Percentiles rank a stretch among this genome's conserved stretches.
phyloP scores from a whole-genome alignment of 768 basidiomycete genomes.

The Piloderma croceum region DNA sequence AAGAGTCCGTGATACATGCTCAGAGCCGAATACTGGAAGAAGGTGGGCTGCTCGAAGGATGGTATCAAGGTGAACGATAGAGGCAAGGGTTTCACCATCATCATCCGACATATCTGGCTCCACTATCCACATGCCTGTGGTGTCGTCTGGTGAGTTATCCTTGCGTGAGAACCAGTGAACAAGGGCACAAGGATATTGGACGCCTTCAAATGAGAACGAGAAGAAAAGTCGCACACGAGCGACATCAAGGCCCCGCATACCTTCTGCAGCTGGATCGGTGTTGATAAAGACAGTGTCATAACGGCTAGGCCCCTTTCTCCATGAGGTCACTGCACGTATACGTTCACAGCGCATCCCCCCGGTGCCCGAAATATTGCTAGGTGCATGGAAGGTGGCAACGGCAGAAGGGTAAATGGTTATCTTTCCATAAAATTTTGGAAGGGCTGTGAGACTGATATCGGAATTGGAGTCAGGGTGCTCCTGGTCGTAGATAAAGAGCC shows the following conservation, averaged over 20 bases:
- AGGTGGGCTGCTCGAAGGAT: no score
- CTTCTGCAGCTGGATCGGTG: conserved; percentile 9
- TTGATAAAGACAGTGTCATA: conserved; percentile 27
- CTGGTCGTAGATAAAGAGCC: conserved; percentile 12
- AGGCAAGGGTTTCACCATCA: conserved; percentile 1
- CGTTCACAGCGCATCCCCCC: conserved; percentile 24
- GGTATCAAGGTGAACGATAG: conserved; percentile 18
- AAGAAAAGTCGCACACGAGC: no score
- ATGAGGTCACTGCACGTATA: conserved; percentile 24
- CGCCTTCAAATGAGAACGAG: conserved; percentile 22
- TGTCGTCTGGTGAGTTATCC: conserved; percentile 11
- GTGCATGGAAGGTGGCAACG: conserved; percentile 26
- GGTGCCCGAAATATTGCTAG: conserved; percentile 30
- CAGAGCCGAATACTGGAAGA: no score
- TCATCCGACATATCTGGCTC: conserved; percentile 22
- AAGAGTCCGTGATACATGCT: no score
- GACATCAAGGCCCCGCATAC: conserved; percentile 23
- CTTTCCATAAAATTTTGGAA: conserved; percentile 10
- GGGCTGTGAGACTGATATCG: conserved; percentile 13
- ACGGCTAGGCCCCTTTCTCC: conserved; percentile 21
- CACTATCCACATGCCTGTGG: conserved; percentile 27
- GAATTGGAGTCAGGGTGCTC: conserved; percentile 10
- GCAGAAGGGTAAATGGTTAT: conserved; percentile 26
- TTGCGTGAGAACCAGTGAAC: no score
- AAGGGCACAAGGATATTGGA: conserved; percentile 23